These are phyloP conservation scores for Xylaria sp. DNA, from an alignment of 2,329 filamentous ascomycete species.

Conservation along the genomic window DNA sequence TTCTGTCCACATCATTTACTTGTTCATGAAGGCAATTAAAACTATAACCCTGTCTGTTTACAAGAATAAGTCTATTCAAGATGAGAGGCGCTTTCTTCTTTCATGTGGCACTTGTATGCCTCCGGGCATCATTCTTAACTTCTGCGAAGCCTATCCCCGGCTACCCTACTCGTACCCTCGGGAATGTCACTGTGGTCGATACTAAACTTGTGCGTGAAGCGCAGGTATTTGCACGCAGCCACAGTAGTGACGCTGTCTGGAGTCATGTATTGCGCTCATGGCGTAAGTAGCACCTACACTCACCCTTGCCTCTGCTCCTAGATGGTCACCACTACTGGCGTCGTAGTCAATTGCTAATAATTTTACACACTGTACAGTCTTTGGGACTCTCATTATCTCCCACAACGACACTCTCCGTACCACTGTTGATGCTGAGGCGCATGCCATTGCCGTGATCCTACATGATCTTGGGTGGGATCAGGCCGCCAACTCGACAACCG, in stretches of 20 bases:
- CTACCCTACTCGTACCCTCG: slow-evolving; percentile 35
- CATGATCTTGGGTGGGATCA: slow-evolving; percentile 58
- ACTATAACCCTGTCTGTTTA: too few relatives aligned
- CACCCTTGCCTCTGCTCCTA: neutral
- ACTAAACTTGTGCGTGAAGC: slow-evolving; percentile 39
- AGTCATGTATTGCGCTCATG: slow-evolving; percentile 35
- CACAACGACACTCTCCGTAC: slow-evolving; percentile 33
- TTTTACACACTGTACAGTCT: slow-evolving; percentile 14
- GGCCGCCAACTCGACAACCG: slow-evolving; percentile 47
- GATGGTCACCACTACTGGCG: neutral
- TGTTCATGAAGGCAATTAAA: too few relatives aligned
- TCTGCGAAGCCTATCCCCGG: neutral
- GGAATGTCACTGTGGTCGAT: slow-evolving; percentile 34
- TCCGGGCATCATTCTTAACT: slow-evolving; percentile 27
- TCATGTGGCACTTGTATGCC: slow-evolving; percentile 9
- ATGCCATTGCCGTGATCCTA: slow-evolving; percentile 54
- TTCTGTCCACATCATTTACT: too few relatives aligned
- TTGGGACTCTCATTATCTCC: slow-evolving; percentile 27
- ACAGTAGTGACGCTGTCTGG: slow-evolving; percentile 34
- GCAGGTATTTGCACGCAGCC: slow-evolving; percentile 20
- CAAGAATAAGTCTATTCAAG: slow-evolving; percentile 26
- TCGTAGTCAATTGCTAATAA: too few relatives aligned
- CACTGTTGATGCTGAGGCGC: slow-evolving; percentile 57
- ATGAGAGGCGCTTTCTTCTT: slow-evolving; percentile 9
- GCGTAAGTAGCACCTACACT: slow-evolving; percentile 24